phyloP scores from a whole-genome alignment of 2,329 filamentous ascomycete species.

The Ceratocystis colombiana region DNA sequence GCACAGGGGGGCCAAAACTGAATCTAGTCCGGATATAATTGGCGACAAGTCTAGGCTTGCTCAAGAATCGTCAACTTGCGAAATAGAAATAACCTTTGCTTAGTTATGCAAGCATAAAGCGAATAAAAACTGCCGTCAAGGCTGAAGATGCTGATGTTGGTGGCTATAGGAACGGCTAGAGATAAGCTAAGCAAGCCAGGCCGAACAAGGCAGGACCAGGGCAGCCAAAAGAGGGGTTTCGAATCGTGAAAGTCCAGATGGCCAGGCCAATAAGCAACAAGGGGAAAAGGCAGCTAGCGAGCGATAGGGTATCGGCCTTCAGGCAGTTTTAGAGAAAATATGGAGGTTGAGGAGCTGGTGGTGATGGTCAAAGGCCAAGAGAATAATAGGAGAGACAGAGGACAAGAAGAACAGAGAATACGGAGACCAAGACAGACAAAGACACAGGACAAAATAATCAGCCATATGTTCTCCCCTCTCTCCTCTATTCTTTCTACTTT shows the following conservation, averaged over 20 bases:
- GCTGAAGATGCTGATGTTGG: background rate
- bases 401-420: too few relatives aligned
- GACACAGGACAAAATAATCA: too few relatives aligned
- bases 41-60: background rate
- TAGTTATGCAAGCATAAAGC: background rate
- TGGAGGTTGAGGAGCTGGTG: too few relatives aligned
- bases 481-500: too few relatives aligned
- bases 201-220: background rate
- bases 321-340: background rate
- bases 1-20: background rate
- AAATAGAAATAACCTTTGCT: background rate
- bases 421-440: too few relatives aligned
- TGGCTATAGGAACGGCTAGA: background rate
- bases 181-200: slow-evolving; percentile 2
- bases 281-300: slow-evolving; percentile 6
- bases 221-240: slow-evolving; percentile 12
- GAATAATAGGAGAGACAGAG: too few relatives aligned
- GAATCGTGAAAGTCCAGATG: background rate
- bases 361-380: too few relatives aligned
- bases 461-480: too few relatives aligned
- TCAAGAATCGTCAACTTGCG: background rate
- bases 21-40: background rate
- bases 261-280: background rate
- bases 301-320: background rate
- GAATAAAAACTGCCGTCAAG: background rate